Percentiles rank a stretch among this genome's conserved stretches.
phyloP scores from a whole-genome alignment of 129 eudicot species.

The Pittosporum tobira region DNA sequence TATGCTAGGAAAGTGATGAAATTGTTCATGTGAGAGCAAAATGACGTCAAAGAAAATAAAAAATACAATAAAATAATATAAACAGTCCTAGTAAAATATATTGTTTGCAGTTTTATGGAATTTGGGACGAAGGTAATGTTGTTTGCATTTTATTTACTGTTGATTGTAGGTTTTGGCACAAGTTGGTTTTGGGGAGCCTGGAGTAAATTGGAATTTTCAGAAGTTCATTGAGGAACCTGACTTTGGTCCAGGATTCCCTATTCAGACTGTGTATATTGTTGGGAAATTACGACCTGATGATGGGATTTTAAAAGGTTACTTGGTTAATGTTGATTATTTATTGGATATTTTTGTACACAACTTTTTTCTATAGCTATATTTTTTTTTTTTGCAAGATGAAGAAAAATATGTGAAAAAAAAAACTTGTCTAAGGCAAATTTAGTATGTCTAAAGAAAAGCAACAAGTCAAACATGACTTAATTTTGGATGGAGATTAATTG shows the following conservation, averaged over 20 bases:
- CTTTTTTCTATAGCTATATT: no score
- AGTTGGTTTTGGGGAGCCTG: conserved; percentile 33
- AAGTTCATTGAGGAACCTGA: conserved; percentile 74
- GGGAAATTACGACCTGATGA: conserved; percentile 27
- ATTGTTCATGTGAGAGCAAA: neutral
- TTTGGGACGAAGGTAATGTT: neutral
- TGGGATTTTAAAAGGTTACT: conserved; percentile 43
- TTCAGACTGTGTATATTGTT: conserved; percentile 47
- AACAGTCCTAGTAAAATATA: neutral
- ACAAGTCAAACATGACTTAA: no score
- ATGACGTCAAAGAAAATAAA: no score
- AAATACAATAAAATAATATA: no score
- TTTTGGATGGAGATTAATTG: no score
- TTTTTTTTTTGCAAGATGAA: no score
- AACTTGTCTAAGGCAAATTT: no score
- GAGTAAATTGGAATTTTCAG: conserved; percentile 45
- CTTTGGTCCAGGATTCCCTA: conserved; percentile 68
- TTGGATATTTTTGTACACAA: no score
- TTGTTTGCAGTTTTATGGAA: neutral
- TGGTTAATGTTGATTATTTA: conserved; percentile 1
- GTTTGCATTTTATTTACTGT: neutral
- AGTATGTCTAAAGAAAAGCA: no score
- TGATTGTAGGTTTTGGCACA: conserved; percentile 47
- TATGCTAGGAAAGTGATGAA: neutral
- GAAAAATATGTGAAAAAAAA: no score